Evolutionary conservation across 2,329 filamentous ascomycete genomes (phyloP), one percentile per base, ranked within the genome.

Genomic region (Hypomyces rosellus): DNA sequence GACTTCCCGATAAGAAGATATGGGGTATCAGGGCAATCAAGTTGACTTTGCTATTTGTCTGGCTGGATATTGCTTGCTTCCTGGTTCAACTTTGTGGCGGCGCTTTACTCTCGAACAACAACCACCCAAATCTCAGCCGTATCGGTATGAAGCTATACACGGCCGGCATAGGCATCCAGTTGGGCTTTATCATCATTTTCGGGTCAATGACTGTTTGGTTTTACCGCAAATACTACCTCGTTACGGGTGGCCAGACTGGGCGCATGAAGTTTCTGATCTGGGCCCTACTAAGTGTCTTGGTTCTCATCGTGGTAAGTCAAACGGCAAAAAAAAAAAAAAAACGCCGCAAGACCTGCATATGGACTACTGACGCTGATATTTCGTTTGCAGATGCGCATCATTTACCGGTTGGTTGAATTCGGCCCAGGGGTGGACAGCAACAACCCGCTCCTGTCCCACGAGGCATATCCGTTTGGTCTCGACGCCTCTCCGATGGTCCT

Each of bases 351-450:
- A 30, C 25, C 9, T 14, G 11, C 14, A 18, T 39, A 14, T 7
- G 36, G 16, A 48, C 18, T 22, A 45, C 18, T 45, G 11, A 44
- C 14, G 9, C 30, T 13, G 18, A 41, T 39, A 18, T 18, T 30
- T 38, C 16, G 22, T 14, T 45, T 42, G 6, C 46, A 78, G 71
- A 61, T 74, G 25, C 76, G 81, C 34, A 83, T 85, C 60, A 74
- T 82, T 55, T 86, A 77, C 64, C 78, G 81, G 30, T 69, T 86
- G 2, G 63, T 71, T 47, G 80, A 85, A 61, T 85, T 77, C 57
- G 69, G 70, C 0, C 65, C 68, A 4, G 77, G 76, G 11, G 58
- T 74, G 16, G 63, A 64, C 38, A 57, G 60, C 5, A 55, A 63
- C n/a, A 77, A 76, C 58, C 64, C 67, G 0, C 65, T 79, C 16